Percentiles rank a stretch among this genome's conserved stretches.
Conservation (phyloP, 352 stramenopile genomes). For the Phytophthora sp. region DNA sequence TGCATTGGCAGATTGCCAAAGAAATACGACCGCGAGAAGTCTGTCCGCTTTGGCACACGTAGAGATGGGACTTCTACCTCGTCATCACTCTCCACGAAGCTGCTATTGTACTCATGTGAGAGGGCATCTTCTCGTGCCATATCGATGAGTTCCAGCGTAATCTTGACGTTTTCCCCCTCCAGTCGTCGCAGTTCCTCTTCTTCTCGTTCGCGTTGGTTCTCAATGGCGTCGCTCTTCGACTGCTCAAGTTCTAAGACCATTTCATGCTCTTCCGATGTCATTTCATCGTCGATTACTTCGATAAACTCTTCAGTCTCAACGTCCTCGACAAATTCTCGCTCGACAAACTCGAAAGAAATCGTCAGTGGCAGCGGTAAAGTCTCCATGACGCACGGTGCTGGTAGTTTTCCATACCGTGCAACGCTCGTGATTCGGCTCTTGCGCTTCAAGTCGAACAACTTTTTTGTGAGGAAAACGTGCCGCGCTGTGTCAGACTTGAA, state of each 20-base stretch:
- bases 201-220: slow-evolving; percentile 29
- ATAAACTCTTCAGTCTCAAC: slow-evolving; percentile 14
- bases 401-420: slow-evolving; percentile 49
- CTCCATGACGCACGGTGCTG: slow-evolving; percentile 53
- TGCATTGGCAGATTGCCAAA: slow-evolving; percentile 63
- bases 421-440: slow-evolving; percentile 49
- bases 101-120: slow-evolving; percentile 37
- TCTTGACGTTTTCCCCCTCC: slow-evolving; percentile 26
- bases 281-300: slow-evolving; percentile 22
- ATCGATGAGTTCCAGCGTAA: slow-evolving; percentile 34
- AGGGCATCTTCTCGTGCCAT: slow-evolving; percentile 40
- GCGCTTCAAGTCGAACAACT: slow-evolving; percentile 52
- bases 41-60: slow-evolving; percentile 58
- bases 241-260: slow-evolving; percentile 13
- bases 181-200: slow-evolving; percentile 28
- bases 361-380: slow-evolving; percentile 41
- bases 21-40: slow-evolving; percentile 78
- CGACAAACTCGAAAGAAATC: slow-evolving; percentile 42
- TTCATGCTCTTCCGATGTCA: slow-evolving; percentile 9
- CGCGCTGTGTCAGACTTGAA: slow-evolving; percentile 49
- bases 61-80: slow-evolving; percentile 50
- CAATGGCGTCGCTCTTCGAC: slow-evolving; percentile 5
- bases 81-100: slow-evolving; percentile 57
- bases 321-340: slow-evolving; percentile 16
- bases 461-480: slow-evolving; percentile 56